Evolutionary conservation across 2,329 filamentous ascomycete genomes (phyloP).

Genomic region (Beauveria varroae): DNA sequence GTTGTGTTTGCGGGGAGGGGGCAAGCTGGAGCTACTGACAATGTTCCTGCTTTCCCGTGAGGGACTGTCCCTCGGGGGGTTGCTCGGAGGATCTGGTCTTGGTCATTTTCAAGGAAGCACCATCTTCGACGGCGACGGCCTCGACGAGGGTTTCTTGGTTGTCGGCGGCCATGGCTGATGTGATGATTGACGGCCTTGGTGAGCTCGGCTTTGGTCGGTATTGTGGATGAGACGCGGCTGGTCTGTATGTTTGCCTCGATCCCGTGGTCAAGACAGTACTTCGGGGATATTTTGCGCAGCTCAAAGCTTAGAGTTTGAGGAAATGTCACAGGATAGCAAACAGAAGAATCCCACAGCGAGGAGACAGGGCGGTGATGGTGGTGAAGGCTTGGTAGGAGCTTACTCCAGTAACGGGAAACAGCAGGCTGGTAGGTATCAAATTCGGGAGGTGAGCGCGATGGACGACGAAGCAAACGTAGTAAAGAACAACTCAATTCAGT

Average conservation of each 20-base stretch:
- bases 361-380: neutral
- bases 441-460: neutral
- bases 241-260: neutral
- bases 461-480: neutral
- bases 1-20: neutral
- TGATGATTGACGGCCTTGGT: neutral
- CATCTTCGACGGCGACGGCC: slow-evolving; percentile 16
- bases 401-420: too few species aligned
- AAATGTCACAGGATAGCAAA: neutral
- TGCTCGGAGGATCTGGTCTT: slow-evolving; percentile 13
- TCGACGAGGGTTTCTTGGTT: slow-evolving; percentile 18
- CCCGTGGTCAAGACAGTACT: neutral
- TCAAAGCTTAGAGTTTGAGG: neutral
- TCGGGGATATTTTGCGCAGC: neutral
- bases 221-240: neutral
- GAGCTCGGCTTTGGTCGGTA: neutral
- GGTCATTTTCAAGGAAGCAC: slow-evolving; percentile 12
- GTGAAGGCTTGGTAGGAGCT: neutral
- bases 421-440: neutral
- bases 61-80: slow-evolving; percentile 36
- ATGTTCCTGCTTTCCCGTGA: slow-evolving; percentile 97
- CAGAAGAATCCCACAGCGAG: neutral
- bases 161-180: slow-evolving; percentile 21
- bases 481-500: neutral
- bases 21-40: slow-evolving; percentile 49